Conservation (phyloP, 2,329 filamentous ascomycete species). For the Phaeosphaeria sp. region DNA sequence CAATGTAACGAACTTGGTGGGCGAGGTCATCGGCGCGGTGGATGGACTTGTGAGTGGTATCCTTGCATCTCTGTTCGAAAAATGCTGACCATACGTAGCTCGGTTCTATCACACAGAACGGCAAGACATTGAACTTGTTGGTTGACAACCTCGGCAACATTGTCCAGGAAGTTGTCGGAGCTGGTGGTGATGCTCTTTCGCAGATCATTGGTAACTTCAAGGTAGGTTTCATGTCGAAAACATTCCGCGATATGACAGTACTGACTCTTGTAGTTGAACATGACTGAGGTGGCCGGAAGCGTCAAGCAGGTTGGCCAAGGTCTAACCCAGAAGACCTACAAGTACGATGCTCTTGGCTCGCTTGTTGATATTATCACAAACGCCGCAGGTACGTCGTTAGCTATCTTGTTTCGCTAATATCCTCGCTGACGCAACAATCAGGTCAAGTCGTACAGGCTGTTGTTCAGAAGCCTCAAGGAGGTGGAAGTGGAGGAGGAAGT, state of each 20-base stretch:
- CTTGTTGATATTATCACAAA: constrained; percentile 65
- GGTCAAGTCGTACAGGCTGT: constrained; percentile 62
- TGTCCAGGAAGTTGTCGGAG: constrained; percentile 63
- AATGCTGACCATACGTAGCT: constrained; percentile 39
- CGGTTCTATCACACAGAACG: constrained; percentile 64
- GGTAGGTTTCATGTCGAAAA: constrained; percentile 12
- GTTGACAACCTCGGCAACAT: constrained; percentile 70
- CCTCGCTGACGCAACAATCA: constrained; percentile 2
- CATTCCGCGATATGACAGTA: not conserved
- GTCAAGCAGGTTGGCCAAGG: constrained; percentile 46
- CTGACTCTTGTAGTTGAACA: constrained; percentile 52
- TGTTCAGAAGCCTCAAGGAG: constrained; percentile 43
- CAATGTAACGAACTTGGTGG: constrained; percentile 60
- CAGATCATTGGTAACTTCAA: constrained; percentile 65
- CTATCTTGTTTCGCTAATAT: not conserved
- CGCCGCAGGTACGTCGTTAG: constrained; percentile 39
- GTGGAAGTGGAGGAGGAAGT: constrained; percentile 16
- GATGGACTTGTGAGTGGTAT: constrained; percentile 55
- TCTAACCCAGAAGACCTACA: constrained; percentile 59
- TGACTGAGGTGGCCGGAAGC: constrained; percentile 58
- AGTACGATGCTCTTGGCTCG: constrained; percentile 57
- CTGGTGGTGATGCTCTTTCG: constrained; percentile 53
- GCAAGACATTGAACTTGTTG: constrained; percentile 61
- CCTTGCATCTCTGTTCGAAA: not conserved
- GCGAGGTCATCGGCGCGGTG: constrained; percentile 62